Conservation (phyloP, 2,329 filamentous ascomycete species). For the Cercospora beticola region DNA sequence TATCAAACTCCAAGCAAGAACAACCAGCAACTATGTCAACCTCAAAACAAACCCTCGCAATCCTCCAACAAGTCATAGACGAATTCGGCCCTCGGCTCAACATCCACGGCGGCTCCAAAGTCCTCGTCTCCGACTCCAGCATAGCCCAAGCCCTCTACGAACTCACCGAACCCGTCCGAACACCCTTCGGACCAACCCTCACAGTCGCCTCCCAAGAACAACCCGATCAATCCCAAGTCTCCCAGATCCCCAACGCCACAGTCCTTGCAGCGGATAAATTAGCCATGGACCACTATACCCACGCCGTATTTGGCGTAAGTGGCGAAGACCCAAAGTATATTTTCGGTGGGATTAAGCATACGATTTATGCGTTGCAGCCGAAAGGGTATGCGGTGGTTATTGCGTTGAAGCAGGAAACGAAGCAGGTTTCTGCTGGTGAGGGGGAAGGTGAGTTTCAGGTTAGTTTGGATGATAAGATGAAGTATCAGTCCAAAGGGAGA, state of each 20-base stretch:
- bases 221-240: slow-evolving; percentile 11
- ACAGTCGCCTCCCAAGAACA: slow-evolving; percentile 26
- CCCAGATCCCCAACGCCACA: slow-evolving; percentile 21
- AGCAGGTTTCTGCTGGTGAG: slow-evolving; percentile 13
- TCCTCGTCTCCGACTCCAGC: slow-evolving; percentile 27
- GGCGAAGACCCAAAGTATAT: slow-evolving; percentile 30
- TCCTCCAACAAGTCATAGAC: slow-evolving; percentile 23
- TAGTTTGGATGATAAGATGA: slow-evolving; percentile 30
- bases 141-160: slow-evolving; percentile 27
- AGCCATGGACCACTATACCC: slow-evolving; percentile 31
- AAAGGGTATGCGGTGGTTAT: slow-evolving; percentile 33
- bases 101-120: slow-evolving; percentile 27
- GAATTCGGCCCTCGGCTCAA: slow-evolving; percentile 25
- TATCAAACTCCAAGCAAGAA: background rate
- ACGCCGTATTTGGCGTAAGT: slow-evolving; percentile 30
- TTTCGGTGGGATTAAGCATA: slow-evolving; percentile 29
- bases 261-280: slow-evolving; percentile 22
- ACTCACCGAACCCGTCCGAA: slow-evolving; percentile 25
- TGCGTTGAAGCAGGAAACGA: slow-evolving; percentile 25
- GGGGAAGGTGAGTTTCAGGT: slow-evolving; percentile 23
- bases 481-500: slow-evolving; percentile 29
- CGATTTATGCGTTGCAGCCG: slow-evolving; percentile 29
- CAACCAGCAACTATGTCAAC: slow-evolving; percentile 3
- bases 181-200: slow-evolving; percentile 30
- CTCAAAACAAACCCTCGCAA: slow-evolving; percentile 12